Evolutionary conservation across 768 basidiomycete species (phyloP), one percentile per base, ranked within the genome.

Genomic region (Naganishia friedmannii): DNA sequence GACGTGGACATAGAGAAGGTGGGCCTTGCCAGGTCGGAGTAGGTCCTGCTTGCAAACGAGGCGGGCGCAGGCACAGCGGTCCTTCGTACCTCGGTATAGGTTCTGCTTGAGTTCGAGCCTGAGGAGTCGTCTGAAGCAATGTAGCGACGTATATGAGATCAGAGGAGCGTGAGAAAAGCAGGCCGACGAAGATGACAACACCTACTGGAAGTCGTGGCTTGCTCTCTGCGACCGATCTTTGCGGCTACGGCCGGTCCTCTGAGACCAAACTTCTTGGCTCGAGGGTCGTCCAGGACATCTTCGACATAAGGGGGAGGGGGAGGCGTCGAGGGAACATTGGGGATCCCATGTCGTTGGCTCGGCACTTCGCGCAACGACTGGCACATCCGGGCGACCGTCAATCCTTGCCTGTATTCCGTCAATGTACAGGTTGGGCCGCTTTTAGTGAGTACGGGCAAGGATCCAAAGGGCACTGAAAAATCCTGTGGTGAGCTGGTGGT

Each of bases 391-490:
- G 37, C 37, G 21, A 34, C 32, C 1, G 32, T 6, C 21, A 58
- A 17, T 19, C 37, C 13, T 42, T 60, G 23, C 39, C 13, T 45
- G 32, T 63, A 46, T 3, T 46, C 31, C 13, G 8, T 7, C 15
- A 46, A n/a, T 5, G 60, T 28, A 29, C 39, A 28, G 29, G n/a
- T 28, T n/a, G 29, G 15, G 9, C 60, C 42, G 21, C 34, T 39
- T 15, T 29, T 63, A 10, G 60, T 63, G 5, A 46, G 39, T 17
- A 63, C 60, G 6, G 60, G 60, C 23, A 46, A 37, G 3, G 21
- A 34, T 23, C 42, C 26, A n/a, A 63, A 26, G 42, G 60, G 60
- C 60, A 45, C 60, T 63, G 60, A 5, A 29, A 26, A 55, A 19
- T 2, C 34, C 26, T 29, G 19, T 19, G 12, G 8, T 34, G 9